Base-by-base conservation (phyloP, 2,329 filamentous ascomycete species). In the Periglandula ipomoeae region DNA sequence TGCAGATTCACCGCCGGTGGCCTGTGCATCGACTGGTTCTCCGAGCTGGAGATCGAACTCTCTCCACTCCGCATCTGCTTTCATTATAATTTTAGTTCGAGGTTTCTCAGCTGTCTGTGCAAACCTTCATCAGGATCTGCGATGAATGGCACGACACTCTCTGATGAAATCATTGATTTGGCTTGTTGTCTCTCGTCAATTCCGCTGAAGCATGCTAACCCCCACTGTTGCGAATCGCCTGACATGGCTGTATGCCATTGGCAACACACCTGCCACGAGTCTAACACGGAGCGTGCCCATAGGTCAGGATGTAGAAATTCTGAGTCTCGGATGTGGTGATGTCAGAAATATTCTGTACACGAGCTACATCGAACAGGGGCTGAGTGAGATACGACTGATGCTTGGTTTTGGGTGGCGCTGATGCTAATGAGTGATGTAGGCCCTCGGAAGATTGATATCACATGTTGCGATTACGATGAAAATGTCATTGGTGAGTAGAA, bases 311-410 rank as follows among this genome's bases (percentile, higher is more conserved):
- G 75, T 69, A 2, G 61, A 70, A 42, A 61, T 81, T 5, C 65
- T 84, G 15, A 66, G 75, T 1, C 66, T 83, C 3, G 77, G 74
- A 2, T 79, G 74, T 49, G 76, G 76, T 10, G 79, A 83, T 61
- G 62, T 74, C 39, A 70, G 77, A 11, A 75, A 77, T 52, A 68
- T 83, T 24, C 61, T 83, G 1, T 82, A 73, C 55, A 80, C 78
- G 0, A 57, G 66, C 1, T 75, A 74, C 52, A 58, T 61, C 1
- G 66, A 78, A 44, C 55, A 56, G 34, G 65, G 60, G 1, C 53
- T 70, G 24, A 60, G 67, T 68, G 44, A 55, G 68, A 27, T 6
- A n/a, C 17, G 5, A 30, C 11, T 4, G 23, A 30, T n/a, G 4
- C 15, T n/a, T 32, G 13, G 19, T 9, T 9, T 37, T 10, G 30